These are phyloP conservation scores for Pelargonium australe DNA, from an alignment of 441 rosid species.

Conservation along the genomic window DNA sequence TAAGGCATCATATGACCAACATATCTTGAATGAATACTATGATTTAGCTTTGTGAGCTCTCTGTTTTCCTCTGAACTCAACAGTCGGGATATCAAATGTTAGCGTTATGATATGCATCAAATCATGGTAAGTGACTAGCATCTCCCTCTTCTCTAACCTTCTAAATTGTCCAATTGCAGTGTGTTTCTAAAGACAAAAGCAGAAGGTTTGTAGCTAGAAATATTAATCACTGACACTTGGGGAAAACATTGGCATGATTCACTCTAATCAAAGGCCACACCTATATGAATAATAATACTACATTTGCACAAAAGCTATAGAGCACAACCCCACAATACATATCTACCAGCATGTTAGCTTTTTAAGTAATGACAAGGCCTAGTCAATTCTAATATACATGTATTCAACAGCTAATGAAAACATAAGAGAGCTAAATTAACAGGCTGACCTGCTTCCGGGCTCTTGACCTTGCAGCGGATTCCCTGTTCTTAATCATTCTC, in stretches of 20 bases:
- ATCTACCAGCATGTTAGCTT: no score
- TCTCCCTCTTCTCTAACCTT: no score
- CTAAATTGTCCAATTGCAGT: no score
- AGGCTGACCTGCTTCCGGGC: constrained; percentile 65
- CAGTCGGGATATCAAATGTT: no score
- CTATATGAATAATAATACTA: neutral
- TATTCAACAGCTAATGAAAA: constrained; percentile 2
- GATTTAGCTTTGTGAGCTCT: neutral
- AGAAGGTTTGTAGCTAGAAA: no score
- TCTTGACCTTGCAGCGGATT: constrained; percentile 76
- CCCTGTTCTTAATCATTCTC: constrained; percentile 75
- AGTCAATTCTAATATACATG: neutral
- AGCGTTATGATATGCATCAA: no score
- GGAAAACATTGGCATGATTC: neutral
- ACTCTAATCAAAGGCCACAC: neutral
- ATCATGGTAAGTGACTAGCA: no score
- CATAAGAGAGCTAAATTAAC: constrained; percentile 16
- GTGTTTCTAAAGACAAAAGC: no score
- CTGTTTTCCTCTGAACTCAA: no score
- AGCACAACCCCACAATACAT: no score
- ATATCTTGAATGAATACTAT: neutral
- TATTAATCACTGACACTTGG: no score
- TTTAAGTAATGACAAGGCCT: neutral
- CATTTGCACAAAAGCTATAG: no score
- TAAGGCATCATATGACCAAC: neutral